These are phyloP conservation scores for Suillus cothurnatus DNA, from an alignment of 768 basidiomycete genomes.

Conservation along the genomic window DNA sequence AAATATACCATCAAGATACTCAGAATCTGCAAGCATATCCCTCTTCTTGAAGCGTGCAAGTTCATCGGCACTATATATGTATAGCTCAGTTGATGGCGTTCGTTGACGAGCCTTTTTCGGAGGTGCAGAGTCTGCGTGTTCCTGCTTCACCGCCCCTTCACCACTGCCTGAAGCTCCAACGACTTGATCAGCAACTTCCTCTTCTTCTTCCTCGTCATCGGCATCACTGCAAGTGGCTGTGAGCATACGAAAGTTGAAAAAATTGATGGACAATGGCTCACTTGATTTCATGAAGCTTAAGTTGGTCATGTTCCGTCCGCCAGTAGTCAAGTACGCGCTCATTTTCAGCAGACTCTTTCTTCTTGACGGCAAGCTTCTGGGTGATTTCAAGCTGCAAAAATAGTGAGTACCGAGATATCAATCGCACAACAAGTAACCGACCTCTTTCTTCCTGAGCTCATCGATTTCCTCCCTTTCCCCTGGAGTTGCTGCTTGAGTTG, in stretches of 20 bases:
- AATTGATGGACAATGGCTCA: slow-evolving; percentile 41
- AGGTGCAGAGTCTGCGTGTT: slow-evolving; percentile 17
- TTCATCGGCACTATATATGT: slow-evolving; percentile 71
- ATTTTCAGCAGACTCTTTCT: slow-evolving; percentile 60
- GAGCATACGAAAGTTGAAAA: slow-evolving; percentile 1
- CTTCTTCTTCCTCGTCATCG: slow-evolving; percentile 62
- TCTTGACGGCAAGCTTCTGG: slow-evolving; percentile 67
- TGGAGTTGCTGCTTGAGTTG: slow-evolving; percentile 76
- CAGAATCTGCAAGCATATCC: slow-evolving; percentile 77
- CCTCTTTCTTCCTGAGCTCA: slow-evolving; percentile 83
- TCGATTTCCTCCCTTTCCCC: slow-evolving; percentile 73
- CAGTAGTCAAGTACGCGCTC: slow-evolving; percentile 62
- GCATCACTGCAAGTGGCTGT: slow-evolving; percentile 41
- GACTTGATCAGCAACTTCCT: slow-evolving; percentile 42
- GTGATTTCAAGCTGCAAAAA: slow-evolving; percentile 73
- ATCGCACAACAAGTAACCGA: slow-evolving; percentile 36
- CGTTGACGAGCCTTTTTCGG: slow-evolving; percentile 35
- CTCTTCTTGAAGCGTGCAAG: slow-evolving; percentile 68
- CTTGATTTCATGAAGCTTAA: slow-evolving; percentile 86
- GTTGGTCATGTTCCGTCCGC: slow-evolving; percentile 67
- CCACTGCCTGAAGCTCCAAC: slow-evolving; percentile 34
- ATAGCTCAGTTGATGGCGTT: slow-evolving; percentile 59
- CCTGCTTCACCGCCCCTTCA: slow-evolving; percentile 34
- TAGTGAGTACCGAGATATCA: slow-evolving; percentile 4
- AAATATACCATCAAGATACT: slow-evolving; percentile 78